A percentile compares a stretch with the other conserved stretches of the same genome.
These are phyloP conservation scores for Torulaspora indica DNA, from an alignment of 805 yeast species.

Conservation along the genomic window DNA sequence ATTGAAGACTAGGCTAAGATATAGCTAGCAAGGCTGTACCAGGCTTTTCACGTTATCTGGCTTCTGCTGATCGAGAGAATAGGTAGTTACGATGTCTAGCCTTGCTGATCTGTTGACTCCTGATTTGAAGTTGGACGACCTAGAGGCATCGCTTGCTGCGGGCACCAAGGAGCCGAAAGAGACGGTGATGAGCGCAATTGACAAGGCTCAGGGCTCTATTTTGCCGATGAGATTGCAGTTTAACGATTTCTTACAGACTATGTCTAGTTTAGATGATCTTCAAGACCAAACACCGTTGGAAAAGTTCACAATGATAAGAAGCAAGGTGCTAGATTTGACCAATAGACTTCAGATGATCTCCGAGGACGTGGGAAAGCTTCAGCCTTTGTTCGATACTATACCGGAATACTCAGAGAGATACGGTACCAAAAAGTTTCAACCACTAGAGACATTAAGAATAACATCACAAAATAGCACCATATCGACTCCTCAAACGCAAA, in stretches of 20 bases:
- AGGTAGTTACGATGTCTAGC: conserved; percentile 2
- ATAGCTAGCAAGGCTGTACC: background rate
- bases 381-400: conserved; percentile 28
- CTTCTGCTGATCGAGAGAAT: background rate
- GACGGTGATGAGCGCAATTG: conserved; percentile 9
- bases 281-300: conserved; percentile 17
- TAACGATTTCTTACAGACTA: conserved; percentile 26
- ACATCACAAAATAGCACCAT: conserved; percentile 6
- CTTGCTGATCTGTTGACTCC: conserved; percentile 12
- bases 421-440: conserved; percentile 21
- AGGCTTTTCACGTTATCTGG: background rate
- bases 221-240: conserved; percentile 25
- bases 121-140: conserved; percentile 17
- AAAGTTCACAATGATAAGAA: conserved; percentile 20
- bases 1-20: background rate
- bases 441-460: conserved; percentile 23
- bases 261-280: conserved; percentile 23
- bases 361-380: conserved; percentile 19
- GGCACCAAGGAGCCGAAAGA: conserved; percentile 13
- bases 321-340: conserved; percentile 21
- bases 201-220: conserved; percentile 15
- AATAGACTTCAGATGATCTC: conserved; percentile 26
- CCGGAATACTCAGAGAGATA: conserved; percentile 23
- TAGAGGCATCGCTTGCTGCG: conserved; percentile 18
- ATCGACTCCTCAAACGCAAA: conserved; percentile 4